A percentile compares a stretch with the other conserved stretches of the same genome.
Conservation (phyloP, 768 basidiomycete genomes). For the Imleria badia region DNA sequence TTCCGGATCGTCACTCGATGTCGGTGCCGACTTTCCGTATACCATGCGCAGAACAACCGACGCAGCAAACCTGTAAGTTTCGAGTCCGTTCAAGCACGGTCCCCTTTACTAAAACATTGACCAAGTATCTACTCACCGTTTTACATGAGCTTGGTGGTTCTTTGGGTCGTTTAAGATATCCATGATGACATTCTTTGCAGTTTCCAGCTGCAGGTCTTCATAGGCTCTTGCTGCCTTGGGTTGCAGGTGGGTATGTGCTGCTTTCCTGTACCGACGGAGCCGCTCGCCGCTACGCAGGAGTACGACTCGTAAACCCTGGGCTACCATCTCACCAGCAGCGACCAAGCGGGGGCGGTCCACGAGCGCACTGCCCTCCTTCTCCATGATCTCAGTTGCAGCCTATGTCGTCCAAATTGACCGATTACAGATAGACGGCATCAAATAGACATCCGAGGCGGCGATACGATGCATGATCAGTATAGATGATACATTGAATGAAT, state of each 20-base stretch:
- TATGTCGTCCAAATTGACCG: slow-evolving; percentile 25
- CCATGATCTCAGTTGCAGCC: slow-evolving; percentile 59
- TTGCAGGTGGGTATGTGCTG: slow-evolving; percentile 52
- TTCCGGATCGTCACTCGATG: slow-evolving; percentile 21
- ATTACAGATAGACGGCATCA: neutral
- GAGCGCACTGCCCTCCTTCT: slow-evolving; percentile 50
- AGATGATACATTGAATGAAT: neutral
- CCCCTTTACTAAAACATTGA: too few relatives aligned
- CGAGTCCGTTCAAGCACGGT: too few relatives aligned
- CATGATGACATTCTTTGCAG: slow-evolving; percentile 20
- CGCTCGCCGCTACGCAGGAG: slow-evolving; percentile 49
- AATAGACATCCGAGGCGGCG: too few relatives aligned
- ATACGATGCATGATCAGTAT: neutral
- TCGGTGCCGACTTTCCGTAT: slow-evolving; percentile 17
- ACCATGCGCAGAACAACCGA: too few relatives aligned
- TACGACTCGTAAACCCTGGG: slow-evolving; percentile 50
- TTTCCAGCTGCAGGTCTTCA: slow-evolving; percentile 41
- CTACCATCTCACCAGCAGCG: slow-evolving; percentile 52
- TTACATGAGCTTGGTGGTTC: slow-evolving; percentile 42
- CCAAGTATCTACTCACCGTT: slow-evolving; percentile 37
- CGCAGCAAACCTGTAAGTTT: too few relatives aligned
- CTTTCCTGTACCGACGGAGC: slow-evolving; percentile 54
- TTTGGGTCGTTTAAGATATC: slow-evolving; percentile 35
- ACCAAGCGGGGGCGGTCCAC: slow-evolving; percentile 52
- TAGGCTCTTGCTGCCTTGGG: slow-evolving; percentile 45